Base-by-base conservation (phyloP, 176 grass and related monocot genomes). In the Musa itinerans region DNA sequence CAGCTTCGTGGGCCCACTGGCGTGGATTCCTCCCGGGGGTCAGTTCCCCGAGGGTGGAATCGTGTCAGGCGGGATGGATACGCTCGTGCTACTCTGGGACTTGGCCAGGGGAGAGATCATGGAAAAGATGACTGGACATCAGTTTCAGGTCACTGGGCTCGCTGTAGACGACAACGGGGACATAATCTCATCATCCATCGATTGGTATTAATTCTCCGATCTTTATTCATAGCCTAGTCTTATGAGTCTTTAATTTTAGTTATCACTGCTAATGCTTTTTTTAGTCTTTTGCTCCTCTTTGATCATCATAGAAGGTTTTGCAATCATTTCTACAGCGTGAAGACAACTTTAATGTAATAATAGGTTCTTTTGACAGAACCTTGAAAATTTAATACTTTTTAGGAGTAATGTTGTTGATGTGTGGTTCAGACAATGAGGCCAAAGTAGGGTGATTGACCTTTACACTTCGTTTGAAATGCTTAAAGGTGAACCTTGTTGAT, bases 61-160 rank as follows among this genome's bases (percentile, higher is more conserved):
- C 61, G 88, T 91, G 58, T 98, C 95, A 9, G 95, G 95, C 53
- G 95, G 95, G 54, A 93, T 98, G 95, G 95, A 98, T 54, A 93
- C 90, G 1, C 54, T 89, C 10, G 78, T 98, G 50, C 57, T 98
- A 68, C 68, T 91, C 23, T 98, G 90, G 88, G 88, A 93, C 80
- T 57, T 93, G 77, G 75, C 17, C 0, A 98, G 25, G 67, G 95
- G 88, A 81, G 90, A 91, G 78, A 65, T 87, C 27, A 76, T 54
- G 14, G 83, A 89, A 73, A 98, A 72, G 65, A 86, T 98, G 95
- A 93, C 62, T 73, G 95, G 95, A 0, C 90, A 98, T 54, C 65
- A 79, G 78, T 93, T 87, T 65, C 95, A 98, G 84, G 86, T 98
- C 57, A 98, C 95, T 70, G 86, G 95, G 50, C 85, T 98, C 24